Evolutionary conservation across 495 filamentous ascomycete species (phyloP).

Genomic region (Podospora pseudoanserina): DNA sequence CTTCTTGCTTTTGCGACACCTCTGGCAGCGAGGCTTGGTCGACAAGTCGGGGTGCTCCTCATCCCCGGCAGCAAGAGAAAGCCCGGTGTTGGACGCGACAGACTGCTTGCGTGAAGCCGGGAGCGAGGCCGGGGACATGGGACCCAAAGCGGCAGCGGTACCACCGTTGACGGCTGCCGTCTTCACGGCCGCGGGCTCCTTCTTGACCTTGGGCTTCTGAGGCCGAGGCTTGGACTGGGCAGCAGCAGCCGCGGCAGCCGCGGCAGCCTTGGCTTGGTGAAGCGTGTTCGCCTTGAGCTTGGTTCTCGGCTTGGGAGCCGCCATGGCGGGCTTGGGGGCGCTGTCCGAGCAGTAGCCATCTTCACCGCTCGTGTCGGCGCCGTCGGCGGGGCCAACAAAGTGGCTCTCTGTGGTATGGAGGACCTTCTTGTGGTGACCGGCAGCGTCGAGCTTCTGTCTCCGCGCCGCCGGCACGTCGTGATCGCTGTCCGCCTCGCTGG

Average conservation of each 20-base stretch:
- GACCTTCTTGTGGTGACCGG: slow-evolving; percentile 42
- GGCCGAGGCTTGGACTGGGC: slow-evolving; percentile 51
- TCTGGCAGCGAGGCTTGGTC: slow-evolving; percentile 93
- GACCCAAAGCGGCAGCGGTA: slow-evolving; percentile 35
- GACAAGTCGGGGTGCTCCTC: slow-evolving; percentile 87
- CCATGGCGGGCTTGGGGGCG: slow-evolving; percentile 29
- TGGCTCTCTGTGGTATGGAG: slow-evolving; percentile 58
- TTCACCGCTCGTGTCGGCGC: slow-evolving; percentile 69
- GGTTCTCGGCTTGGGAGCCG: slow-evolving; percentile 36
- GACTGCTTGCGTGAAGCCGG: slow-evolving; percentile 76
- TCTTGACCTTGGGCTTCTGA: slow-evolving; percentile 41
- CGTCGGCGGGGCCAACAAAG: slow-evolving; percentile 61
- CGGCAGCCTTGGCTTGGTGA: slow-evolving; percentile 29
- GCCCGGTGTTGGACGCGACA: slow-evolving; percentile 66
- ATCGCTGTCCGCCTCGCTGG: slow-evolving; percentile 73
- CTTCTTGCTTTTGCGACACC: slow-evolving; percentile 98
- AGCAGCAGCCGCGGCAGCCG: slow-evolving; percentile 29
- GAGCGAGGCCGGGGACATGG: slow-evolving; percentile 67
- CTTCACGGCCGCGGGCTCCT: slow-evolving; percentile 10
- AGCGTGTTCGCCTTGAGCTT: slow-evolving; percentile 41
- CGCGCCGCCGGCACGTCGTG: slow-evolving; percentile 61
- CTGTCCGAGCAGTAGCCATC: slow-evolving; percentile 61
- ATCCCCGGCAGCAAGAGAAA: slow-evolving; percentile 60
- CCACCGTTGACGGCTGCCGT: background rate
- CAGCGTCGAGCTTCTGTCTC: slow-evolving; percentile 58